phyloP scores from a whole-genome alignment of 306 rosid genomes.

The Leucaena leucocephala region DNA sequence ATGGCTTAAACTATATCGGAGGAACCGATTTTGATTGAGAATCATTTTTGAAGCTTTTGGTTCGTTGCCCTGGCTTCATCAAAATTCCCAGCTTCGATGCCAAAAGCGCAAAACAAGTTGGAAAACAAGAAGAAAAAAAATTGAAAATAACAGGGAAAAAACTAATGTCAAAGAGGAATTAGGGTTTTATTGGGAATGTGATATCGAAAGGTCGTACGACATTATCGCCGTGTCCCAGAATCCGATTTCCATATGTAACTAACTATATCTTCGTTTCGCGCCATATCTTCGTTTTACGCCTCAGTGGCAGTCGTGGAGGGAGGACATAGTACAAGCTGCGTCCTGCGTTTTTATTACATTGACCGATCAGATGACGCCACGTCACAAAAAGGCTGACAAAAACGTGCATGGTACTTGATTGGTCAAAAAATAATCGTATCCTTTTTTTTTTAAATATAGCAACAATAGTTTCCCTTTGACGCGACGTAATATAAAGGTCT shows the following conservation, averaged over 20 bases:
- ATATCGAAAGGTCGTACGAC: constrained; percentile 44
- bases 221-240: constrained; percentile 36
- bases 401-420: background rate
- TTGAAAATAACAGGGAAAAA: background rate
- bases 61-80: background rate
- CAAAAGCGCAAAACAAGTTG: background rate
- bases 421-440: background rate
- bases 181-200: constrained; percentile 44
- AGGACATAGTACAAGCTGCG: background rate
- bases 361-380: background rate
- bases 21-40: constrained; percentile 5
- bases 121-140: background rate
- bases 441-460: no score
- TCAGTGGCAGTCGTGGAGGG: background rate
- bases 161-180: constrained; percentile 30
- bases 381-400: background rate
- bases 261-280: constrained; percentile 33
- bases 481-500: no score
- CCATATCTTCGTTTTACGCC: constrained; percentile 23
- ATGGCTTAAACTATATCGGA: background rate
- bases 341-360: background rate
- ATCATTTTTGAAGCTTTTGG: background rate
- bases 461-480: no score
- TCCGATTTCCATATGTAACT: constrained; percentile 41
- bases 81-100: constrained; percentile 21